Conservation (phyloP, 208 protist species). For the Leishmania tarentolae region DNA sequence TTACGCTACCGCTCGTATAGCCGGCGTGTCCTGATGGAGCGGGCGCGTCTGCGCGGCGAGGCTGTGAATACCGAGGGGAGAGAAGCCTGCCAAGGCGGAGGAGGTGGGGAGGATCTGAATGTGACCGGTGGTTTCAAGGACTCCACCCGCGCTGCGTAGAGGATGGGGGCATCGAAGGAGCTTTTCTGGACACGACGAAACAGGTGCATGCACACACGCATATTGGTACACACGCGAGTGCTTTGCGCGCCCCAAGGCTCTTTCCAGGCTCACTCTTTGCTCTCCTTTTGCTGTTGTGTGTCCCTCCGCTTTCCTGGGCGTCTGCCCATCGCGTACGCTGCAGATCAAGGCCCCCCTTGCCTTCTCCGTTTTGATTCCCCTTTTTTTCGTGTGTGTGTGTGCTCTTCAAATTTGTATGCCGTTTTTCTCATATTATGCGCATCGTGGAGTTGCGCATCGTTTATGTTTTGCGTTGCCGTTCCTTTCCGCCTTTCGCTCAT, state of each 20-base stretch:
- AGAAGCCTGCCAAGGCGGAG: neutral
- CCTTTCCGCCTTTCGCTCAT: neutral
- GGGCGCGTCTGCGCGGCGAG: constrained; percentile 37
- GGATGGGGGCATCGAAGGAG: neutral
- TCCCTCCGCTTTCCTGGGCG: neutral
- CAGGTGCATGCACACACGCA: neutral
- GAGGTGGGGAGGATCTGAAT: neutral
- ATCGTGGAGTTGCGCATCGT: too few relatives aligned
- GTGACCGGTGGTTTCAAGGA: neutral
- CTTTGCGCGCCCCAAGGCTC: neutral
- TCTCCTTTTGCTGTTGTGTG: neutral
- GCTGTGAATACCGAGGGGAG: constrained; percentile 10
- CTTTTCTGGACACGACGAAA: neutral
- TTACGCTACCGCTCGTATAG: constrained; percentile 42
- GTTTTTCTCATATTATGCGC: too few relatives aligned
- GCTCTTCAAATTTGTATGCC: too few relatives aligned
- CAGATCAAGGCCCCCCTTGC: neutral
- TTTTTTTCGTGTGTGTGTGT: too few relatives aligned
- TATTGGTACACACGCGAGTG: neutral
- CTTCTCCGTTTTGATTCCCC: too few relatives aligned
- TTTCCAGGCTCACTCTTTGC: neutral
- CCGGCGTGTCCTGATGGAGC: constrained; percentile 42
- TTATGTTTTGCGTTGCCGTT: too few relatives aligned
- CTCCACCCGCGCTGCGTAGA: neutral
- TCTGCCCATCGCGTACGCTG: neutral